A percentile compares a stretch with the other conserved stretches of the same genome.
phyloP scores from a whole-genome alignment of 225 moss, liverwort and hornwort genomes.

The Sphagnum contortum region DNA sequence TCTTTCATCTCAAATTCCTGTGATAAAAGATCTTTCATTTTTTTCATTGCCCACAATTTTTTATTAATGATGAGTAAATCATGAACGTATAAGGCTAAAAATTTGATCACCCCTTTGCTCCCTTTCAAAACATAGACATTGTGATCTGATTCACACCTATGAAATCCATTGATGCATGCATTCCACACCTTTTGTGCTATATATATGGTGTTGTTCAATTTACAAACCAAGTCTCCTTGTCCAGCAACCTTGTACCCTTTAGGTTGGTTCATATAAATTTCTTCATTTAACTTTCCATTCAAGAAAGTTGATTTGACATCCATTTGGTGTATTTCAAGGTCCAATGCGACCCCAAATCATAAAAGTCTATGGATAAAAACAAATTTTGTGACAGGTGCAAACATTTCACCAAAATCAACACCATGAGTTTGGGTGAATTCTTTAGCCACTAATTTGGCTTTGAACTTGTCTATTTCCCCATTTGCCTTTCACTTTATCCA shows the following conservation, averaged over 20 bases:
- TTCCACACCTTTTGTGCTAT: neutral
- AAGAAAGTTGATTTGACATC: constrained; percentile 1
- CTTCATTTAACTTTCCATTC: neutral
- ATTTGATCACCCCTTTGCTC: no score
- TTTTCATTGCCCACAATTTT: no score
- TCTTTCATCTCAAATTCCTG: no score
- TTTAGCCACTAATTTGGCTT: neutral
- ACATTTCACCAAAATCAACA: neutral
- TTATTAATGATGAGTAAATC: no score
- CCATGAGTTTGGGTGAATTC: neutral
- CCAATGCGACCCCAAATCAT: neutral
- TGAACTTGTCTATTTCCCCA: neutral
- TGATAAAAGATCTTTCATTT: no score
- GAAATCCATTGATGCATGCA: neutral
- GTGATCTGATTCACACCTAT: neutral
- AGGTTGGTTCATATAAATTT: constrained; percentile 1
- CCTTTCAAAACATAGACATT: neutral
- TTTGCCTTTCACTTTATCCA: no score
- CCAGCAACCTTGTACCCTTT: neutral
- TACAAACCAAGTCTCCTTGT: neutral
- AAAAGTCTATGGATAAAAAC: neutral
- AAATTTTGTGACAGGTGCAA: neutral
- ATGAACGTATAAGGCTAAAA: no score
- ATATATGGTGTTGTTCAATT: neutral
- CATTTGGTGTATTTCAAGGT: neutral